Conservation (phyloP, 139 green algal species). For the Desmodesmus armatus region DNA sequence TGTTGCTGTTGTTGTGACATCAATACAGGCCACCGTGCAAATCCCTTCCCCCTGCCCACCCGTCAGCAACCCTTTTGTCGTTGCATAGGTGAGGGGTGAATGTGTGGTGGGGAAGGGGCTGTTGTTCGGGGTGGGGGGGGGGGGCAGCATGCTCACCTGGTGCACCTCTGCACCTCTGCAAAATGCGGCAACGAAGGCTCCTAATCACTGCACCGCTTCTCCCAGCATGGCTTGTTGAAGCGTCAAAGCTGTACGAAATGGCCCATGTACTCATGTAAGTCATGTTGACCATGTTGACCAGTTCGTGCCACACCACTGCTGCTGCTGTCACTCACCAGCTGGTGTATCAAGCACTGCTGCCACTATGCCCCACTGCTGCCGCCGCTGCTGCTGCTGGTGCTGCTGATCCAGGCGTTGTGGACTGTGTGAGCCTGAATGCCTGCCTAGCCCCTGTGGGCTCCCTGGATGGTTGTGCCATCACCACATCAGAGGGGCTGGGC, state of each 20-base stretch:
- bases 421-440: constrained; percentile 62
- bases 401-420: constrained; percentile 26
- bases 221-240: not conserved
- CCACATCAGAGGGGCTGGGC: constrained; percentile 69
- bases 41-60: not conserved
- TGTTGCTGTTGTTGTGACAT: not conserved
- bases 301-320: not conserved
- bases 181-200: too few relatives aligned
- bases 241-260: not conserved
- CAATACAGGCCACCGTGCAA: not conserved
- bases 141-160: too few relatives aligned
- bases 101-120: not conserved
- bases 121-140: too few relatives aligned
- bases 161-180: too few relatives aligned
- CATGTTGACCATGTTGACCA: not conserved
- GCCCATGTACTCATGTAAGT: not conserved
- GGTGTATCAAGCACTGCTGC: not conserved
- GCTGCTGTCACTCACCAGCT: not conserved
- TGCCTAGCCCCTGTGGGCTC: constrained; percentile 66
- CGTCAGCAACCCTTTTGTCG: too few relatives aligned
- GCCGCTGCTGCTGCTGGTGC: not conserved
- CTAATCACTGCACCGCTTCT: too few relatives aligned
- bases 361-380: not conserved
- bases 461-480: constrained; percentile 57
- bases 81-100: too few relatives aligned